Evolutionary conservation across 2,329 filamentous ascomycete genomes (phyloP), one percentile per base, ranked within the genome.

Genomic region (Hymenoscyphus scutula): DNA sequence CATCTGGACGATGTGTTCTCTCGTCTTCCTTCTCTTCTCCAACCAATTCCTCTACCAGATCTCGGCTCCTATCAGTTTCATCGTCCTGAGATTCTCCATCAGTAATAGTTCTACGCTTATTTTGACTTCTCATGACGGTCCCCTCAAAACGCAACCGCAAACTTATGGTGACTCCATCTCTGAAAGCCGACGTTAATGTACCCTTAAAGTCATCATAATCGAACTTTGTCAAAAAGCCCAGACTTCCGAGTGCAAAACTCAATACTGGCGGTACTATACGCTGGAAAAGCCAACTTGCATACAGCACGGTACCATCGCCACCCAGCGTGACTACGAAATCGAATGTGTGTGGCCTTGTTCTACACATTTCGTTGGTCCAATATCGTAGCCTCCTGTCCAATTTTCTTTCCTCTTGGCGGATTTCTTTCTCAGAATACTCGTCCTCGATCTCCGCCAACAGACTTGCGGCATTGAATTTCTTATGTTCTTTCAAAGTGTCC

Each of bases 201-300:
- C 82, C 77, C 65, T 84, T 80, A 68, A 91, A 92, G 4, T 89
- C 80, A 15, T 87, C 85, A 75, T 93, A 99, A 75, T 98, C 93
- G 74, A 98, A 98, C 73, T 97, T 97, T 29, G 95, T 98, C 68
- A 99, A 79, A 73, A 99, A 99, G 0, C 95, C 95, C 5, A 99
- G 81, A 27, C 93, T 97, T 8, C 95, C 95, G 10, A 98, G 80
- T 0, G 92, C 86, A 75, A 99, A 98, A 65, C 92, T 94, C 65
- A 99, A 80, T 0, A 97, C 92, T 0, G 95, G 95, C 5, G 95
- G 95, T 0, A 98, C 94, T 55, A 98, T 90, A 51, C 91, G 87
- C 78, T 99, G 95, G 75, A 99, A 99, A 1, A 99, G 81, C 93
- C 94, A 98, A 73, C 92, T 96, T 3, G 94, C 91, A 73, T 97